These are phyloP conservation scores for Corymbia calophylla DNA, from an alignment of 441 rosid genomes.

Conservation along the genomic window DNA sequence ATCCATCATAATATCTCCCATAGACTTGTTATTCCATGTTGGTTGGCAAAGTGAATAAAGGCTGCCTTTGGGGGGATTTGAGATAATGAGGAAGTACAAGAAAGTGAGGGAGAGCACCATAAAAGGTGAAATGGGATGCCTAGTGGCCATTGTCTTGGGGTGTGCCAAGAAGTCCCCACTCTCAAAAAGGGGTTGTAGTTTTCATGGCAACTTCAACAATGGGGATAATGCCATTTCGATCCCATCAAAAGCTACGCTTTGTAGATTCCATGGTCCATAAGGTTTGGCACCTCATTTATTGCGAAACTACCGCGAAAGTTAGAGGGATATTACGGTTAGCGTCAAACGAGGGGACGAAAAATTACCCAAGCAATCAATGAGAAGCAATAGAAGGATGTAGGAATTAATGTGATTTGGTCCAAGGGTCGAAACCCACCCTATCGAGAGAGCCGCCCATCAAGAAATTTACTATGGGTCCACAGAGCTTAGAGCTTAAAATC, in stretches of 20 bases:
- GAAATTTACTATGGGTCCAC: not conserved
- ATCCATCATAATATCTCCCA: not conserved
- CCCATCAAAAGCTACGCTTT: not conserved
- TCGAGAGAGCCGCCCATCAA: not conserved
- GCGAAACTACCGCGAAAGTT: not conserved
- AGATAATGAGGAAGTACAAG: not conserved
- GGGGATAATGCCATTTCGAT: not conserved
- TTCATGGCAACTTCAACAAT: not conserved
- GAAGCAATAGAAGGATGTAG: not conserved
- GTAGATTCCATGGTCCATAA: not conserved
- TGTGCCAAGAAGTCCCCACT: not conserved
- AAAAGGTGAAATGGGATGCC: not conserved
- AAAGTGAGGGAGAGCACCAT: not conserved
- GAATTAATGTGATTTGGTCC: not conserved
- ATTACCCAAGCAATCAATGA: not conserved
- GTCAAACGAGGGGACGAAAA: not conserved
- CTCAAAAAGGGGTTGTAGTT: not conserved
- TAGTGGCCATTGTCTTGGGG: not conserved
- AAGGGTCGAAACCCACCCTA: not conserved
- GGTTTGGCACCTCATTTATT: not conserved
- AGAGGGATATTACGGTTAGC: not conserved
- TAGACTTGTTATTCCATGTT: not conserved
- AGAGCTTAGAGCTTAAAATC: not conserved
- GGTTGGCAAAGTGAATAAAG: not conserved
- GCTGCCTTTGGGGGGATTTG: not conserved